Base-by-base conservation (phyloP, 768 basidiomycete species). In the Coprinellus micaceus region DNA sequence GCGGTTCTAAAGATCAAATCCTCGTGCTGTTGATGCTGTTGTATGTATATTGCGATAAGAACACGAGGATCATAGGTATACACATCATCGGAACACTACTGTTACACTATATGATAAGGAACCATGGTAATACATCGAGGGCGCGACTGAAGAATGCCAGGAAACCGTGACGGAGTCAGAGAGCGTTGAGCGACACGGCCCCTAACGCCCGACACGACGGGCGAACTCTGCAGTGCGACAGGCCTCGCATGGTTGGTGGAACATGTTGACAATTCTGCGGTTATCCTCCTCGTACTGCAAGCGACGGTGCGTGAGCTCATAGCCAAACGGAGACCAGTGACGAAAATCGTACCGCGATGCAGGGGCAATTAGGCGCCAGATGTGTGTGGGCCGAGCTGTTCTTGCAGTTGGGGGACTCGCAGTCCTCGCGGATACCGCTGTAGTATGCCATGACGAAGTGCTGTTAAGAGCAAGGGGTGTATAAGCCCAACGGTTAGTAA, bases 381-480 rank as follows among this genome's bases (percentile, higher is more conserved):
- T 89, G 88, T 63, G 71, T 75, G 67, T 89, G 88, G 15, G 75
- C 75, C 11, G 65, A 59, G 67, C 86, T 88, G 61, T 81, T 64
- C 33, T 68, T 77, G 68, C 86, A 89, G 21, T 64, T 66, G 4
- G 72, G 69, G 29, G 68, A 71, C 36, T 71, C 68, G 63, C 88
- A 89, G 66, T 89, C 86, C 51, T 67, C 68, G 53, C 69, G 78
- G 54, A 76, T 70, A 30, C 88, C 87, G 0, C 84, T 82, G 61
- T 85, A 83, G 62, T 88, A 89, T 25, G 75, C 63, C 36, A 75
- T 74, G 47, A 86, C 76, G 67, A 85, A 88, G 68, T 87, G 85
- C 87, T 88, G 49, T 45, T 33, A 33, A 33, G 33, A 33, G 7
- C 7, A 33, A 13, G 33, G 33, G 7, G 33, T 12, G 50, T 17